Conservation (phyloP, 306 rosid species). For the Cicer pinnatifidum region DNA sequence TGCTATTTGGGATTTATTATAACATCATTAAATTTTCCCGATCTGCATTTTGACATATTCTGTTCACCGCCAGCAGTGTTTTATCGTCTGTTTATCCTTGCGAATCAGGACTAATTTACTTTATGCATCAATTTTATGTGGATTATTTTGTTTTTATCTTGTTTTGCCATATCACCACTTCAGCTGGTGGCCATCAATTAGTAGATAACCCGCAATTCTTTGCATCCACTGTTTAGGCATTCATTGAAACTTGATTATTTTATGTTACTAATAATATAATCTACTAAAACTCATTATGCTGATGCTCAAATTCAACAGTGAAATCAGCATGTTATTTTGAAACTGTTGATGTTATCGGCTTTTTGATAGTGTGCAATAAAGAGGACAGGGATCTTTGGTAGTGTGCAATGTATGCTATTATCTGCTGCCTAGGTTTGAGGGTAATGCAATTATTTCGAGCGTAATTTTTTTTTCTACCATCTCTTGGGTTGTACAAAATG, state of each 20-base stretch:
- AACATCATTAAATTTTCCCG: slow-evolving; percentile 28
- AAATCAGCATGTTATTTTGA: neutral
- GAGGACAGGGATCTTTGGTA: neutral
- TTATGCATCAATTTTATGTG: neutral
- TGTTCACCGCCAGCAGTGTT: slow-evolving; percentile 4
- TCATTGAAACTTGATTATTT: slow-evolving; percentile 6
- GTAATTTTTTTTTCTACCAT: neutral
- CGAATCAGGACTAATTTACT: neutral
- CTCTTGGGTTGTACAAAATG: neutral
- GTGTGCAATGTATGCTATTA: slow-evolving; percentile 5
- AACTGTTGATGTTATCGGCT: neutral
- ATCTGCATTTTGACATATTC: neutral
- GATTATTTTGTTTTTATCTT: neutral
- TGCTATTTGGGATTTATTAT: slow-evolving; percentile 29
- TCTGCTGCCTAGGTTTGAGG: neutral
- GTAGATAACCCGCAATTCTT: too few relatives aligned
- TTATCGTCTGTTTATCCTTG: neutral
- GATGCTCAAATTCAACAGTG: neutral
- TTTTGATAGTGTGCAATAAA: too few relatives aligned
- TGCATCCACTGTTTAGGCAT: neutral
- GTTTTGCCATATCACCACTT: neutral
- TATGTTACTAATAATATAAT: neutral
- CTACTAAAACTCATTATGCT: neutral
- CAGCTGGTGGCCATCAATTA: too few relatives aligned
- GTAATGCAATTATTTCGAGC: neutral